A percentile compares a stretch with the other conserved stretches of the same genome.
phyloP scores from a whole-genome alignment of 192 early-diverging fungal species.

The Chytriomyces sp. region DNA sequence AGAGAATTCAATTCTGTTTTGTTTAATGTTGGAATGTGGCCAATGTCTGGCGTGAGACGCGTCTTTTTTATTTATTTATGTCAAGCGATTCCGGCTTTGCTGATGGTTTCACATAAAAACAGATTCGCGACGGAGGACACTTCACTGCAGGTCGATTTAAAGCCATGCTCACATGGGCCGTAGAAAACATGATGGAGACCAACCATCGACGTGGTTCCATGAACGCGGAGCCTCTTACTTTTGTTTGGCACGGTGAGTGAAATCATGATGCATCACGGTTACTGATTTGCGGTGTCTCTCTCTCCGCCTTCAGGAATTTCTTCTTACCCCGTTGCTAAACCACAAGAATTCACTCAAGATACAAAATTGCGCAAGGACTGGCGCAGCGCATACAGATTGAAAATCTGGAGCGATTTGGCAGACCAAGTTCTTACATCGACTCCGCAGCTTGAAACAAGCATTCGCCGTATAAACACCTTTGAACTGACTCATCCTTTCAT shows the following conservation, averaged over 20 bases:
- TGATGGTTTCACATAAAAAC: too few species aligned
- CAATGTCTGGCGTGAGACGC: conserved; percentile 5
- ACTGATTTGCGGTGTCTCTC: too few species aligned
- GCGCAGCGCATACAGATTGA: not conserved
- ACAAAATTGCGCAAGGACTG: conserved; percentile 1
- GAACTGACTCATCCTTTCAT: not conserved
- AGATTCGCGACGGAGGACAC: conserved; percentile 3
- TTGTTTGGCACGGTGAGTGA: conserved; percentile 15
- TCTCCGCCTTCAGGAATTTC: not conserved
- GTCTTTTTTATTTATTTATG: too few species aligned
- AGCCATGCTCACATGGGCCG: conserved; percentile 1
- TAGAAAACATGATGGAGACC: not conserved
- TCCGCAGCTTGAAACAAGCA: not conserved
- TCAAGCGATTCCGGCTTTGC: too few species aligned
- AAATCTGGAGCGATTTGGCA: not conserved
- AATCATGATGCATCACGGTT: too few species aligned
- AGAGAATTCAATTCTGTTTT: not conserved
- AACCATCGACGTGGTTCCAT: not conserved
- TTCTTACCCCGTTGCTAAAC: not conserved
- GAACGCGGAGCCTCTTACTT: not conserved
- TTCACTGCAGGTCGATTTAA: not conserved
- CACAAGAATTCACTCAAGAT: not conserved
- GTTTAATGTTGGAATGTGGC: conserved; percentile 2
- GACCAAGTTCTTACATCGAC: not conserved
- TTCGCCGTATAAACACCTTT: not conserved